phyloP scores from a whole-genome alignment of 805 yeast species.

The Starmerella ratchasimensis region DNA sequence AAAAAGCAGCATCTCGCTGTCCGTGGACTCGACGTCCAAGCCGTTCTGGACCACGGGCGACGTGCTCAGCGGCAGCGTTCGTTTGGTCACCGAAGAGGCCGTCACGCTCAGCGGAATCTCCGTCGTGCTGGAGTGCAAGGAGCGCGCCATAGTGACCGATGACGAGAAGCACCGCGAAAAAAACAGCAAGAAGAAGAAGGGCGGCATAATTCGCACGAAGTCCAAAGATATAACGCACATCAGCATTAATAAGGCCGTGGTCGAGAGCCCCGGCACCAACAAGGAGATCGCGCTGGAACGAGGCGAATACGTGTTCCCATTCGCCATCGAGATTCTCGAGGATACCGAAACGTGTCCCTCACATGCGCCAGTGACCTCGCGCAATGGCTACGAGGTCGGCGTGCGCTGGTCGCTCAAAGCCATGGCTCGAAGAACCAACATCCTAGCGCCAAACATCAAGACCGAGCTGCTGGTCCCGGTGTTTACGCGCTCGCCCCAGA shows the following conservation, averaged over 20 bases:
- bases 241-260: background rate
- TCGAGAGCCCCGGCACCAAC: background rate
- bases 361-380: slow-evolving; percentile 3
- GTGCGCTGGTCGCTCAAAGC: slow-evolving; percentile 7
- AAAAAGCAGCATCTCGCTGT: slow-evolving; percentile 1
- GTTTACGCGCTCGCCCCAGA: background rate
- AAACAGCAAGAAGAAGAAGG: background rate
- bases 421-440: slow-evolving; percentile 1
- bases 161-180: background rate
- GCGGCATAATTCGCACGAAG: background rate
- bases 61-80: slow-evolving; percentile 7
- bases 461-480: background rate
- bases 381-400: slow-evolving; percentile 1
- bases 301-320: slow-evolving; percentile 14
- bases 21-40: slow-evolving; percentile 3
- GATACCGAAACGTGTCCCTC: slow-evolving; percentile 10
- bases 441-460: background rate
- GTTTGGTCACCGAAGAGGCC: background rate
- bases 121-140: slow-evolving; percentile 8
- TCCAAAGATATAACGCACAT: background rate
- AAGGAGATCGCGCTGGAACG: slow-evolving; percentile 2
- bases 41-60: slow-evolving; percentile 14
- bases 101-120: slow-evolving; percentile 2
- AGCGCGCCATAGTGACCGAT: slow-evolving; percentile 4
- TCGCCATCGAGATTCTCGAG: slow-evolving; percentile 4